Percentiles rank a stretch among this genome's conserved stretches.
Conservation (phyloP, 2,329 filamentous ascomycete species). For the Penicillium sp. region DNA sequence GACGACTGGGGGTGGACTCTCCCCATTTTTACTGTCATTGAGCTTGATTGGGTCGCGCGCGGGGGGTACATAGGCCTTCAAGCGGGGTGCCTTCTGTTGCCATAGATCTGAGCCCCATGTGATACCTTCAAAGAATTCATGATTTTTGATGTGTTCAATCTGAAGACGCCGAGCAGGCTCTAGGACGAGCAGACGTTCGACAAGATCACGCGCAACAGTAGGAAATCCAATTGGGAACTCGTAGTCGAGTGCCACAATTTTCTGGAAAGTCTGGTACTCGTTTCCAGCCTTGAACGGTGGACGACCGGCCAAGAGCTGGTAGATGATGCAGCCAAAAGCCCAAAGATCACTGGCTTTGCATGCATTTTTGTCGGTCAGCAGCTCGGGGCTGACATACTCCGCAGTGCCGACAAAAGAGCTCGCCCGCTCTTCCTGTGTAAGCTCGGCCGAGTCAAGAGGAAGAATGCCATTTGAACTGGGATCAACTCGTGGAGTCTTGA, state of each 20-base stretch:
- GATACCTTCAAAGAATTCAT: conserved; percentile 89
- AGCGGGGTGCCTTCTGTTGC: conserved; percentile 82
- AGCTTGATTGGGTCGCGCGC: conserved; percentile 75
- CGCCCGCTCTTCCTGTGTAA: conserved; percentile 67
- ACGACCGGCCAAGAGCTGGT: conserved; percentile 90
- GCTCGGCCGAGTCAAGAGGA: conserved; percentile 52
- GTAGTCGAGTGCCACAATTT: conserved; percentile 92
- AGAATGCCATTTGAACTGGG: conserved; percentile 47
- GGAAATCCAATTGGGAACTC: conserved; percentile 90
- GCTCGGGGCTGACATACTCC: conserved; percentile 95
- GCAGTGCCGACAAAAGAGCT: conserved; percentile 97
- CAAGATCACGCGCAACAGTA: conserved; percentile 76
- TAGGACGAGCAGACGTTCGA: conserved; percentile 84
- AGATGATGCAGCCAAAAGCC: conserved; percentile 98
- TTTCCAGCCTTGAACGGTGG: conserved; percentile 95
- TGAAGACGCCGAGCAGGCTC: conserved; percentile 81
- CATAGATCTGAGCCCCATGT: conserved; percentile 80
- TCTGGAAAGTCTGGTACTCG: conserved; percentile 97
- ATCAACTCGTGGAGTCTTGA: conserved; percentile 57
- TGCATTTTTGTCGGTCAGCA: conserved; percentile 94
- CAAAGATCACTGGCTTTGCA: conserved; percentile 97
- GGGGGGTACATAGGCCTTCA: conserved; percentile 80
- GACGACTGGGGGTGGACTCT: conserved; percentile 45
- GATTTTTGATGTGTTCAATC: conserved; percentile 94
- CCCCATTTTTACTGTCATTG: conserved; percentile 51